Conservation (phyloP, 2,329 filamentous ascomycete genomes). For the Colletotrichum gigasporum region DNA sequence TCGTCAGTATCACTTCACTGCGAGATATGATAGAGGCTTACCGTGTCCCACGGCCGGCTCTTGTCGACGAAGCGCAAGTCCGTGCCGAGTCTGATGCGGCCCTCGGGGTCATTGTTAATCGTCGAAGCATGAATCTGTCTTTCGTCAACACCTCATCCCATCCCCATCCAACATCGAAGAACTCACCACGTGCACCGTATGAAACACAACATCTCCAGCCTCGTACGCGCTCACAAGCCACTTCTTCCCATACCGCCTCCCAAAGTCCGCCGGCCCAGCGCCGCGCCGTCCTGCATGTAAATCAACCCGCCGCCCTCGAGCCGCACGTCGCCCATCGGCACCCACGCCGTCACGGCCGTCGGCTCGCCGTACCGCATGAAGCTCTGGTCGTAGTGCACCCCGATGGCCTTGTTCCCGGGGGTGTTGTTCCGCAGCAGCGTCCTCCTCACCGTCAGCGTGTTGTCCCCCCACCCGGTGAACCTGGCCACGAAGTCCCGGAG, state of each 20-base stretch:
- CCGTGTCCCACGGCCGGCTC: constrained; percentile 59
- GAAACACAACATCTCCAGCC: constrained; percentile 51
- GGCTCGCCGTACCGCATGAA: constrained; percentile 65
- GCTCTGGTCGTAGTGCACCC: constrained; percentile 69
- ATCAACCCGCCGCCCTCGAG: constrained; percentile 67
- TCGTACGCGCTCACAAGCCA: constrained; percentile 50
- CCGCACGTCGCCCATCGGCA: constrained; percentile 63
- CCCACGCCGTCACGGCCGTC: constrained; percentile 65
- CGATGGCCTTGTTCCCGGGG: constrained; percentile 65
- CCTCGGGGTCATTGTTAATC: constrained; percentile 60
- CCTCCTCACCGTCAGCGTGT: constrained; percentile 40
- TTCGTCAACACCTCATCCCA: background rate
- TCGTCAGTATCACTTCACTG: background rate
- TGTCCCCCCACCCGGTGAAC: constrained; percentile 63
- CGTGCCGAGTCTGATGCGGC: constrained; percentile 63
- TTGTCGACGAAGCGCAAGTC: constrained; percentile 64
- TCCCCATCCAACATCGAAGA: too few relatives aligned
- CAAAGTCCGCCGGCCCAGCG: constrained; percentile 39
- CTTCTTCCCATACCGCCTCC: constrained; percentile 36
- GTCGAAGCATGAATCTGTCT: constrained; percentile 60
- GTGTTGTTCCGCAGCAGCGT: constrained; percentile 66
- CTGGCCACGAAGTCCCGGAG: constrained; percentile 58
- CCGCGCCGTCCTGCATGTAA: constrained; percentile 60
- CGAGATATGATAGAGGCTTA: constrained; percentile 16
- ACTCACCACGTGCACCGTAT: constrained; percentile 45